Evolutionary conservation across 2,329 filamentous ascomycete species (phyloP).

Genomic region (Bipolaris cookei): DNA sequence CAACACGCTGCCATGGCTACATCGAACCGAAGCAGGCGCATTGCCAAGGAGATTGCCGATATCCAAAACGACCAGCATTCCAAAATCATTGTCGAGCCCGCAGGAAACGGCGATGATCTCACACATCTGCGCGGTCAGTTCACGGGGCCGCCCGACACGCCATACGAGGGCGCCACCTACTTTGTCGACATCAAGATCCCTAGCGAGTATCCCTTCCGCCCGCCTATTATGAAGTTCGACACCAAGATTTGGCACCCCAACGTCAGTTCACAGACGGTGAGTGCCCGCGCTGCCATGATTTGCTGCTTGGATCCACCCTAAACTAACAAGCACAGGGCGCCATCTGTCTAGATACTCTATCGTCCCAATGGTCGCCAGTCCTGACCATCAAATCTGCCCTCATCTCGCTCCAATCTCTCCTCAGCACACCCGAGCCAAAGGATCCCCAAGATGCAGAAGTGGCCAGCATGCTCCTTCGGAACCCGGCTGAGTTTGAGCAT

Average conservation of each 20-base stretch:
- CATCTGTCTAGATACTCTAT: slow-evolving; percentile 94
- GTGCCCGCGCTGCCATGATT: slow-evolving; percentile 39
- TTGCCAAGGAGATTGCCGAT: slow-evolving; percentile 78
- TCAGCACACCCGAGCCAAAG: slow-evolving; percentile 91
- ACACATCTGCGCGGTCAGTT: slow-evolving; percentile 85
- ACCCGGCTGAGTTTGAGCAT: slow-evolving; percentile 78
- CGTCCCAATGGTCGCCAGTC: slow-evolving; percentile 90
- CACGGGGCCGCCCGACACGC: slow-evolving; percentile 85
- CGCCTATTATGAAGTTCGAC: slow-evolving; percentile 86
- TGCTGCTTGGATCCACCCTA: not conserved
- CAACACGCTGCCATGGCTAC: slow-evolving; percentile 53
- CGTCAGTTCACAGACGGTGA: slow-evolving; percentile 88
- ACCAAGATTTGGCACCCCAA: slow-evolving; percentile 98
- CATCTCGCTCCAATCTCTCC: slow-evolving; percentile 88
- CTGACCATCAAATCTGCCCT: slow-evolving; percentile 95
- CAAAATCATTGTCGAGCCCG: slow-evolving; percentile 72
- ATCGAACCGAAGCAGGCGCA: slow-evolving; percentile 64
- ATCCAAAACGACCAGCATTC: slow-evolving; percentile 77
- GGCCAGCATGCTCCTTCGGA: slow-evolving; percentile 82
- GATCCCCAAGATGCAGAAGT: slow-evolving; percentile 98
- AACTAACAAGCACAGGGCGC: slow-evolving; percentile 71
- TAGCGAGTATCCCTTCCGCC: slow-evolving; percentile 88
- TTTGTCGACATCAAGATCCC: slow-evolving; percentile 86
- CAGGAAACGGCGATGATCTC: slow-evolving; percentile 70
- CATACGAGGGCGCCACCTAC: slow-evolving; percentile 87